Evolutionary conservation across 768 basidiomycete species (phyloP).

Genomic region (Boletus fagicola): DNA sequence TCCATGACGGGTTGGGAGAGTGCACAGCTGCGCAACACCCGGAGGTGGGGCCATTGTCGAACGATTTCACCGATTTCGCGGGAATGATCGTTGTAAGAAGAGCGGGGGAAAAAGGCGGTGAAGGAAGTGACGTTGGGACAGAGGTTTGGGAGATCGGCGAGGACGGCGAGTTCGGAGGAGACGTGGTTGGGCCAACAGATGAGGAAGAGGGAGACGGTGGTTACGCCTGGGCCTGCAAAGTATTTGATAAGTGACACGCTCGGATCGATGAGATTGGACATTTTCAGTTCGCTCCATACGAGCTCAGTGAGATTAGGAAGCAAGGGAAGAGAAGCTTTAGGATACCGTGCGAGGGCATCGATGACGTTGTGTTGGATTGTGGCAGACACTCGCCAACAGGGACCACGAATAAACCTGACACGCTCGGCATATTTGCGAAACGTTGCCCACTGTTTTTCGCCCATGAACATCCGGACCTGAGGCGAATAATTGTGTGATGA

Average conservation of each 20-base stretch:
- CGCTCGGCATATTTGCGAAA: conserved; percentile 28
- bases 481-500: neutral
- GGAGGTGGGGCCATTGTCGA: conserved; percentile 18
- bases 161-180: conserved; percentile 21
- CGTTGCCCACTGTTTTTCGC: conserved; percentile 27
- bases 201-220: conserved; percentile 20
- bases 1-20: conserved; percentile 25
- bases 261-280: conserved; percentile 23
- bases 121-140: conserved; percentile 31
- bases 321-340: conserved; percentile 17
- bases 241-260: conserved; percentile 26
- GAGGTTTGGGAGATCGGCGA: conserved; percentile 17
- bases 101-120: conserved; percentile 26
- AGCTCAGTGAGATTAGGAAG: conserved; percentile 28
- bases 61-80: conserved; percentile 27
- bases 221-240: conserved; percentile 23
- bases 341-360: conserved; percentile 12
- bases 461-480: conserved; percentile 26
- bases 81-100: conserved; percentile 28
- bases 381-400: conserved; percentile 20
- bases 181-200: conserved; percentile 27
- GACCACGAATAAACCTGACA: conserved; percentile 23
- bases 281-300: conserved; percentile 26
- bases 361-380: conserved; percentile 19
- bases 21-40: conserved; percentile 18